A percentile compares a stretch with the other conserved stretches of the same genome.
Evolutionary conservation across 208 protist species (phyloP).

Genomic region (Leishmania amazonensis): DNA sequence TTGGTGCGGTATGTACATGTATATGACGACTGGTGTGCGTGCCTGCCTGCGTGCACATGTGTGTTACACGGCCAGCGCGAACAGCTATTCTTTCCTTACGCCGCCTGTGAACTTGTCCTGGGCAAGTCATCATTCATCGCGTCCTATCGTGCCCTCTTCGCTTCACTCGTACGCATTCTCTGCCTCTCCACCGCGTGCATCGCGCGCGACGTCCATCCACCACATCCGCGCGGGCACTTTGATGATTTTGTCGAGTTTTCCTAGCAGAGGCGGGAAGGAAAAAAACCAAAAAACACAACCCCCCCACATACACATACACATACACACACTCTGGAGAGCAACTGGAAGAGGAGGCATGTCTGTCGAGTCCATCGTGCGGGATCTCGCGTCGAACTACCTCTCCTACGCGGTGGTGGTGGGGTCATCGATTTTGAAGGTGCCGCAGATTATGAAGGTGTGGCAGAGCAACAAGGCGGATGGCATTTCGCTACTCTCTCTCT

Average conservation of each 20-base stretch:
- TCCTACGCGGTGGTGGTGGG: conserved; percentile 86
- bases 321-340: not conserved
- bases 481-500: conserved; percentile 64
- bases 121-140: not conserved
- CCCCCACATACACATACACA: not conserved
- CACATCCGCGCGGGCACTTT: not conserved
- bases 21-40: not conserved
- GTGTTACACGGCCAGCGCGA: not conserved
- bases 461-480: conserved; percentile 58
- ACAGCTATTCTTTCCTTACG: not conserved
- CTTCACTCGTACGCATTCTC: not conserved
- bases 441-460: conserved; percentile 82
- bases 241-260: not conserved
- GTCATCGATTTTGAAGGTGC: conserved; percentile 80
- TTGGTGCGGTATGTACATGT: not conserved
- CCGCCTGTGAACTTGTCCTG: not conserved
- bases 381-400: conserved; percentile 65
- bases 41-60: not conserved
- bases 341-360: conserved; percentile 7
- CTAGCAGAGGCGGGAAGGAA: not conserved
- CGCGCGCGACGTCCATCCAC: not conserved
- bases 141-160: not conserved
- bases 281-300: not conserved
- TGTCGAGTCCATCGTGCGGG: conserved; percentile 38
- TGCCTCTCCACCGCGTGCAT: not conserved